Evolutionary conservation across 306 rosid species (phyloP), one percentile per base, ranked within the genome.

Genomic region (Ochetophila trinervis): DNA sequence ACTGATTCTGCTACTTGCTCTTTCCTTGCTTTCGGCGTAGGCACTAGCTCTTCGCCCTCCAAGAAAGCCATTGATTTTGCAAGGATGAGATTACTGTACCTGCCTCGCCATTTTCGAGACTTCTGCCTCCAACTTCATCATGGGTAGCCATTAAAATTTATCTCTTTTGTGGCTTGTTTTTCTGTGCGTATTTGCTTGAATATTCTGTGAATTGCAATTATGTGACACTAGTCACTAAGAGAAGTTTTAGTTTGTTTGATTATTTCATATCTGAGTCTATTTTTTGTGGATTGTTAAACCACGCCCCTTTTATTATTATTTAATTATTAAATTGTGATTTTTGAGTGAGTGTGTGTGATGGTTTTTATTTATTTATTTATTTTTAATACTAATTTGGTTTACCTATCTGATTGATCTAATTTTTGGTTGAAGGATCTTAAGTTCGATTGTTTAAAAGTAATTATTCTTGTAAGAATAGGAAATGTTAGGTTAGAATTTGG

Each of bases 91-190:
- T 20, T 86, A 21, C 86, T 93, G 99, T 72, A 53, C 48, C 30
- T 93, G 99, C 82, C 91, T 85, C 20, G 90, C 90, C 69, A 91
- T 60, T 93, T 78, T n/a, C 58, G 99, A 93, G 68, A 88, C 97
- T 68, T 20, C 90, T 3, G 97, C 96, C 60, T 73, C n/a, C 86
- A 79, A 87, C 75, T 80, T 80, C 79, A 80, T 90, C 75, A 22
- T 85, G 16, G 97, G 99, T 93, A 81, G 51, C 54, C 9, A 10
- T 56, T 22, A 4, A 13, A n/a, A n/a, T n/a, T n/a, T n/a, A n/a
- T n/a, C n/a, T n/a, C n/a, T n/a, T n/a, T n/a, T n/a, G n/a, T n/a
- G n/a, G n/a, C n/a, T n/a, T n/a, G n/a, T n/a, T n/a, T n/a, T n/a
- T n/a, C n/a, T n/a, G n/a, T n/a, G n/a, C n/a, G n/a, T n/a, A n/a